Conservation (phyloP, 192 early-diverging fungal species). For the Linnemannia exigua region DNA sequence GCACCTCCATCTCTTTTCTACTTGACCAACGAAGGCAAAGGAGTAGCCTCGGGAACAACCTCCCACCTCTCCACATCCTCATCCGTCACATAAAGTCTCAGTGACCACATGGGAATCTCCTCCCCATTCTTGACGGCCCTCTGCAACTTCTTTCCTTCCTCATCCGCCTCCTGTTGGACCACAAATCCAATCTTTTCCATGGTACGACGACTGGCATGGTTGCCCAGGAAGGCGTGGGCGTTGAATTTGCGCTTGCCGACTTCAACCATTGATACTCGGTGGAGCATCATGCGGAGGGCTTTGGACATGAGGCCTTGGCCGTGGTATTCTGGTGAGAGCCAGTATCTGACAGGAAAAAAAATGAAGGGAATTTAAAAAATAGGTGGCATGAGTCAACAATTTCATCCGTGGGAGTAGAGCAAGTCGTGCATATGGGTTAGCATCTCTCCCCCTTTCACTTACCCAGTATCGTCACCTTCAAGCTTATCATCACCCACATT, state of each 20-base stretch:
- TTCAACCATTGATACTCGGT: slow-evolving; percentile 11
- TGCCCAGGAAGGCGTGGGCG: not conserved
- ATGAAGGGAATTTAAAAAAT: no score
- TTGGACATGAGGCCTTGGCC: slow-evolving; percentile 27
- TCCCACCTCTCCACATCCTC: slow-evolving; percentile 7
- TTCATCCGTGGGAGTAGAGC: no score
- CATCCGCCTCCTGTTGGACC: not conserved
- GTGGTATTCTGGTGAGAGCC: slow-evolving; percentile 20
- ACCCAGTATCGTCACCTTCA: slow-evolving; percentile 10
- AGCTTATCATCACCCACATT: slow-evolving; percentile 5
- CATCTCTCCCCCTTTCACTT: not conserved
- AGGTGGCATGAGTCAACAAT: no score
- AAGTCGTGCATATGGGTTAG: no score
- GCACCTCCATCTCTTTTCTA: not conserved
- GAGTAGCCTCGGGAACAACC: not conserved
- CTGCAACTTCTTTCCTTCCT: not conserved
- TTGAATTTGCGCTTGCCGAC: slow-evolving; percentile 26
- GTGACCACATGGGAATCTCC: not conserved
- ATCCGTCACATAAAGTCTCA: slow-evolving; percentile 13
- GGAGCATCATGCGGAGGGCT: slow-evolving; percentile 8
- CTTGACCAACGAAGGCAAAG: not conserved
- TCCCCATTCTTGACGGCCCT: not conserved
- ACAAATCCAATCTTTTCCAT: slow-evolving; percentile 31
- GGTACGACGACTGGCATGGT: slow-evolving; percentile 17
- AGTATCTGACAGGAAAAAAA: slow-evolving; percentile 14